These are phyloP conservation scores for Biancaea sappan DNA, from an alignment of 306 rosid genomes.

Conservation along the genomic window DNA sequence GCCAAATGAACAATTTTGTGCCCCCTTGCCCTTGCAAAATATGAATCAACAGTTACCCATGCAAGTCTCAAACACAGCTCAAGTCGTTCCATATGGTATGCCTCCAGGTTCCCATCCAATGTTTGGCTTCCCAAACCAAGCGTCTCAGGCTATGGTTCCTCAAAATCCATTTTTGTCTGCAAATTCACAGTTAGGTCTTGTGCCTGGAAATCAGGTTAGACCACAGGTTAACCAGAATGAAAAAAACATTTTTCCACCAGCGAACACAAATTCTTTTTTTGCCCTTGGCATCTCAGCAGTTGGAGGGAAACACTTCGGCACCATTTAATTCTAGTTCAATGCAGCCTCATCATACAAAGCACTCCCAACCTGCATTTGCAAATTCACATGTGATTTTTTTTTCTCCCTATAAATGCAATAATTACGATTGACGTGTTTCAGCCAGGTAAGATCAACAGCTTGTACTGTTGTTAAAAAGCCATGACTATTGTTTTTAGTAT, in stretches of 20 bases:
- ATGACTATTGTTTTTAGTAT: conserved; percentile 5
- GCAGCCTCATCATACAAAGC: conserved; percentile 41
- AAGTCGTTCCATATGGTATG: conserved; percentile 45
- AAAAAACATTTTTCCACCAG: conserved; percentile 43
- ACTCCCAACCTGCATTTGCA: conserved; percentile 45
- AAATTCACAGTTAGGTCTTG: conserved; percentile 47
- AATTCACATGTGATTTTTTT: conserved; percentile 60
- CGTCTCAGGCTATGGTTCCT: conserved; percentile 45
- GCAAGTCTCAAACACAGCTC: conserved; percentile 62
- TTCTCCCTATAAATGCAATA: conserved; percentile 8
- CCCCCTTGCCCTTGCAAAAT: conserved; percentile 56
- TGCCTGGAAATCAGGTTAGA: conserved; percentile 50
- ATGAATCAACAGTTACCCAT: conserved; percentile 65
- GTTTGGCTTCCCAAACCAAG: conserved; percentile 58
- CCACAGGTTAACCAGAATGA: conserved; percentile 51
- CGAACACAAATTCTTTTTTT: conserved; percentile 44
- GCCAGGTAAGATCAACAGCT: neutral
- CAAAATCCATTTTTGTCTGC: conserved; percentile 49
- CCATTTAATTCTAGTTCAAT: conserved; percentile 29
- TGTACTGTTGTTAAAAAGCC: conserved; percentile 18
- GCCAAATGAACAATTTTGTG: conserved; percentile 69
- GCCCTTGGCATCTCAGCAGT: conserved; percentile 46
- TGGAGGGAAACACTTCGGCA: conserved; percentile 48
- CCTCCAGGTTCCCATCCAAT: conserved; percentile 41
- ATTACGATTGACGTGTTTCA: neutral